Evolutionary conservation across 768 basidiomycete species (phyloP), one percentile per base, ranked within the genome.

Genomic region (Megacollybia marginata): DNA sequence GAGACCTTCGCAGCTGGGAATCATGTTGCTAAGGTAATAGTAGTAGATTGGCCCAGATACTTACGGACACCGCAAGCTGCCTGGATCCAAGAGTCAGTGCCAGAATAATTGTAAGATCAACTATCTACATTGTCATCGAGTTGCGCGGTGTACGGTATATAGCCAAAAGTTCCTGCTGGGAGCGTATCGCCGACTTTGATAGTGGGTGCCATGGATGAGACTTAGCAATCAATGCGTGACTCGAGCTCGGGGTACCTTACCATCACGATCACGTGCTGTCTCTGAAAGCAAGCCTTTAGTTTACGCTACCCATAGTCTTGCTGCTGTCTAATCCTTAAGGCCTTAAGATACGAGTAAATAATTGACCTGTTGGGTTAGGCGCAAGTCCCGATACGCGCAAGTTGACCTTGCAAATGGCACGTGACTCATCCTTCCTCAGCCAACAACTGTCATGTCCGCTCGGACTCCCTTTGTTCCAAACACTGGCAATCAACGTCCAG

Each of bases 31-130:
- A 50, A 49, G 9, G 19, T 4, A 13, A 13, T 40, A 44, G 12
- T 28, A 28, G n/a, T 16, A 18, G 19, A 8, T n/a, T 18, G n/a
- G 34, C 19, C 50, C 6, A 42, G n/a, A 33, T 20, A 69, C 86
- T 59, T 62, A 88, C 86, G 78, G 40, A 73, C 55, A 52, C 85
- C 87, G 58, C 85, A 88, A 12, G 70, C 79, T 48, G 73, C 58
- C 83, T 85, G 49, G 6, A 3, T 28, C 6, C 23, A 28, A 28
- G 23, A 2, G 23, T 28, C 23, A 28, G 23, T 28, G 6, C 6
- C 23, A 28, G 23, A 3, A 28, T 28, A 28, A 28, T 28, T 28
- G 42, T 57, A 23, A 62, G 53, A 54, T 45, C 33, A 51, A 47
- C 15, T 15, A 72, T 79, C 54, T 49, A 82, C 78, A 54, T 71